A percentile compares a stretch with the other conserved stretches of the same genome.
Evolutionary conservation across 2,329 filamentous ascomycete species (phyloP).

Genomic region (Fusarium luffae): DNA sequence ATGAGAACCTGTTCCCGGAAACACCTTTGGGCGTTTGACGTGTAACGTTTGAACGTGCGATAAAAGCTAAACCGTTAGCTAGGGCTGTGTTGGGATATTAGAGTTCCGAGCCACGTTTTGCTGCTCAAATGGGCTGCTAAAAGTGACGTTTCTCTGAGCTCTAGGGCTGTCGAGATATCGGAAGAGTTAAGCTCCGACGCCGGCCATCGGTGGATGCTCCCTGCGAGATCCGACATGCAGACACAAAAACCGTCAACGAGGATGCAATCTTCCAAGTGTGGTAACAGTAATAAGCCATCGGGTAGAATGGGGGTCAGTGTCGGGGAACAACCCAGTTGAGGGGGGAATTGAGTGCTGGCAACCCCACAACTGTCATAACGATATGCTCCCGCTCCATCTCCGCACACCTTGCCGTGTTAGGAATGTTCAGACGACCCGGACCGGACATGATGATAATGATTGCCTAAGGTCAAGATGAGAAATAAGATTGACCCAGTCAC

Average conservation of each 20-base stretch:
- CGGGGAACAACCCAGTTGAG: neutral
- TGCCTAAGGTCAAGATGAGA: neutral
- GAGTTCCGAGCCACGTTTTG: neutral
- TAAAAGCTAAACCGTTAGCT: neutral
- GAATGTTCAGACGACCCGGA: slow-evolving; percentile 31
- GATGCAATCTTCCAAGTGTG: neutral
- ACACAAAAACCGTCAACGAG: too few relatives aligned
- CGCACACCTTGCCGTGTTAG: slow-evolving; percentile 17
- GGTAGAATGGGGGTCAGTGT: neutral
- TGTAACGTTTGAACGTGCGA: slow-evolving; percentile 5
- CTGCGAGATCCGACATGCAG: neutral
- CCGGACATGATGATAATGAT: neutral
- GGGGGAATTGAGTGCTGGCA: neutral
- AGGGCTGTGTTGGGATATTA: neutral
- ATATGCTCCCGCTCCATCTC: slow-evolving; percentile 3
- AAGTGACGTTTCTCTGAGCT: neutral
- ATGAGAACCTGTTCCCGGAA: neutral
- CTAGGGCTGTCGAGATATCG: neutral
- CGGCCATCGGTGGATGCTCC: neutral
- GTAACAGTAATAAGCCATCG: neutral
- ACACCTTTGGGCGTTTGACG: neutral
- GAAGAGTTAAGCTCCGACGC: neutral
- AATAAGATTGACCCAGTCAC: fast-evolving
- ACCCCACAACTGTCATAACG: slow-evolving; percentile 12
- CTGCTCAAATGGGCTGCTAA: neutral